Evolutionary conservation across 2,329 filamentous ascomycete genomes (phyloP).

Genomic region (Bipolaris zeicola): DNA sequence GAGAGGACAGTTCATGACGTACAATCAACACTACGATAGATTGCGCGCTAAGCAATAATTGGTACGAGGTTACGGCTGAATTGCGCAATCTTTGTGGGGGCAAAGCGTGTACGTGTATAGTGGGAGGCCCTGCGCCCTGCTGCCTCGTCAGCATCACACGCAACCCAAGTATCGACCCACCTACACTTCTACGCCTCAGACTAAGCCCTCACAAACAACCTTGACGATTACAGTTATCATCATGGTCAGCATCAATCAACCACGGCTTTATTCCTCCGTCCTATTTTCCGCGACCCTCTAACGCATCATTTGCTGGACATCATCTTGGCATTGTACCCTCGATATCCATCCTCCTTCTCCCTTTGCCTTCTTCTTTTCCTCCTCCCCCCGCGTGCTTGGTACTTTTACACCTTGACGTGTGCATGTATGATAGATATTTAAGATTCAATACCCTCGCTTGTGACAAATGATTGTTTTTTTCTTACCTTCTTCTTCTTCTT

Average conservation of each 20-base stretch:
- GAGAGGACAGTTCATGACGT: constrained; percentile 75
- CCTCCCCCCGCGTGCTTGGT: neutral
- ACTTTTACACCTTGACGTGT: neutral
- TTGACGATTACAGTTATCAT: neutral
- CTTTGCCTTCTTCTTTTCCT: neutral
- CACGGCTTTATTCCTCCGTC: neutral
- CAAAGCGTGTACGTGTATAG: neutral
- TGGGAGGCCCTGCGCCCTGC: neutral
- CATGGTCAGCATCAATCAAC: neutral
- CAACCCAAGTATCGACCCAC: neutral
- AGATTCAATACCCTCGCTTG: constrained; percentile 4
- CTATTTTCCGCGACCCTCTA: neutral
- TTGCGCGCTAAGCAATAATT: neutral
- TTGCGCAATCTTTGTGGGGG: neutral
- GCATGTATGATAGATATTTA: neutral
- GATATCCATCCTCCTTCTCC: neutral
- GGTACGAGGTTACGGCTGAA: neutral
- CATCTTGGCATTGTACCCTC: neutral
- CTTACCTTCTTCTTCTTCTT: neutral
- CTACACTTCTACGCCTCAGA: neutral
- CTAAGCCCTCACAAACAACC: neutral
- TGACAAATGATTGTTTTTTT: neutral
- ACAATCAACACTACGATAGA: constrained; percentile 71
- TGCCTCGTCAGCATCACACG: constrained; percentile 3
- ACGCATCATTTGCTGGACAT: constrained; percentile 4